Conservation (phyloP, 192 early-diverging fungal genomes). For the Funneliformis geosporum region DNA sequence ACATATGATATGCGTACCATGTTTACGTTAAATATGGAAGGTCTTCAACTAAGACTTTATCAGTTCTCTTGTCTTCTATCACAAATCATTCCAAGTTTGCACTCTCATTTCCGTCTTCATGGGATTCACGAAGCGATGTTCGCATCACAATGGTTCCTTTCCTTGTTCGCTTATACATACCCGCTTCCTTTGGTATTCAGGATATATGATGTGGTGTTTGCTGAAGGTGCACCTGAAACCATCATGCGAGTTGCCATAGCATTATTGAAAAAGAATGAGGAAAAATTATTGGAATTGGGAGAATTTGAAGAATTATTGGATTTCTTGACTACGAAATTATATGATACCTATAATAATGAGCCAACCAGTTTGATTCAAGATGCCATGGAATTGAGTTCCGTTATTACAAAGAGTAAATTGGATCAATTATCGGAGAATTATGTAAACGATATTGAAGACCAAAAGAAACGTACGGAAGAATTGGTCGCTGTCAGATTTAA, state of each 20-base stretch:
- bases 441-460: slow-evolving; percentile 49
- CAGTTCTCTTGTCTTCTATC: slow-evolving; percentile 81
- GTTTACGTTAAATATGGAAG: slow-evolving; percentile 93
- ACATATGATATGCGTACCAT: slow-evolving; percentile 89
- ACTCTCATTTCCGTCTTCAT: slow-evolving; percentile 72
- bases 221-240: slow-evolving; percentile 88
- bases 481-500: slow-evolving; percentile 52
- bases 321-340: slow-evolving; percentile 81
- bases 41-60: slow-evolving; percentile 84
- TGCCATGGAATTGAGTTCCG: slow-evolving; percentile 67
- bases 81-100: slow-evolving; percentile 74
- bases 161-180: slow-evolving; percentile 95
- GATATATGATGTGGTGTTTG: slow-evolving; percentile 90
- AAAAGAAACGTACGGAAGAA: slow-evolving; percentile 53
- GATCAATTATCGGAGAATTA: slow-evolving; percentile 68
- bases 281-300: slow-evolving; percentile 61
- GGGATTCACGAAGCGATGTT: slow-evolving; percentile 87
- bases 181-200: slow-evolving; percentile 87
- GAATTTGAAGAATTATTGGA: slow-evolving; percentile 83
- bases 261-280: slow-evolving; percentile 80
- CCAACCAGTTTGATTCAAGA: slow-evolving; percentile 72
- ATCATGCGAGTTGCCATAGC: slow-evolving; percentile 88
- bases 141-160: slow-evolving; percentile 96
- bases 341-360: slow-evolving; percentile 69
- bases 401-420: slow-evolving; percentile 70